Evolutionary conservation across 2,329 filamentous ascomycete genomes (phyloP), one percentile per base, ranked within the genome.

Genomic region (Ceratocystiopsis sp.): DNA sequence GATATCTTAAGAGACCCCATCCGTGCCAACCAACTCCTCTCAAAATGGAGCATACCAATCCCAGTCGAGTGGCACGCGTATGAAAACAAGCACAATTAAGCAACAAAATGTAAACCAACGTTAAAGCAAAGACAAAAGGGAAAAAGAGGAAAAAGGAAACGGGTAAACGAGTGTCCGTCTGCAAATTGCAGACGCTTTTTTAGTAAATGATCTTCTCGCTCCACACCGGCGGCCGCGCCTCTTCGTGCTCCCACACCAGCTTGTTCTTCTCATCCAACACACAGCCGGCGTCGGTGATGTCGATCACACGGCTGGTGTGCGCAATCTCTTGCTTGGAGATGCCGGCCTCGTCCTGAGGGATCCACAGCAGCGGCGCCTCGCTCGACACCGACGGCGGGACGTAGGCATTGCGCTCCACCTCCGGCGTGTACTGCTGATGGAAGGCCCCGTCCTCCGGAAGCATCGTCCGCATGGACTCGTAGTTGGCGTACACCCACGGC

Each of bases 261-360:
- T 57, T 54, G 57, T 78, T 78, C 63, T 84, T 81, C 52, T 82
- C 80, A 52, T 81, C 69, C 41, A 89, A 61, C 41, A 63, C 69
- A 38, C 80, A 80, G 16, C 78, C 80, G 50, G 84, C 80, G 51
- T 94, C 85, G 0, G 82, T 87, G 49, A 93, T 89, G 1, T 78
- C 74, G 29, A 85, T 82, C 32, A 83, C 71, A 53, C 71, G 74
- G 50, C 66, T 66, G 1, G 81, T 82, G 52, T 91, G 81, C 13
- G 67, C 67, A 42, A 91, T 68, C 59, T 93, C 86, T 56, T 93
- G 82, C 52, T 69, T 69, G 43, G 78, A 84, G 37, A 94, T 73
- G 11, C 84, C 82, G 19, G 77, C 72, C 1, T 69, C 61, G 53
- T 94, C 86, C 45, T 73, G 68, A 0, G 86, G 84, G 43, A 94